A percentile compares a stretch with the other conserved stretches of the same genome.
These are phyloP conservation scores for Astrothelium macrocarpum DNA, from an alignment of 495 filamentous ascomycete species.

Conservation along the genomic window DNA sequence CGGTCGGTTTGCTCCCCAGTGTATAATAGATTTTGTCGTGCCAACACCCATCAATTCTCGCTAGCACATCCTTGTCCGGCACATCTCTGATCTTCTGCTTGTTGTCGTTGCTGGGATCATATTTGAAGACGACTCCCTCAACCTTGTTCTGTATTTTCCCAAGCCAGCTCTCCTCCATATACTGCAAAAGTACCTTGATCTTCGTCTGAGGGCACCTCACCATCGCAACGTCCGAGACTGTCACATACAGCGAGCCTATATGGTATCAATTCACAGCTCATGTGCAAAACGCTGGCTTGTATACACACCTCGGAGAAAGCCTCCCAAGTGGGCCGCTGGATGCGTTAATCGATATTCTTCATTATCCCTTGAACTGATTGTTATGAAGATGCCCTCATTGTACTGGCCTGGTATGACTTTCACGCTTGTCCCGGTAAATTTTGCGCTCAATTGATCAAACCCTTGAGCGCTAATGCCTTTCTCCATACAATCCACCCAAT, in stretches of 20 bases:
- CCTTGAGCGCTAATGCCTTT: slow-evolving; percentile 82
- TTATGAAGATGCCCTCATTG: slow-evolving; percentile 93
- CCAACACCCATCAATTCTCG: slow-evolving; percentile 79
- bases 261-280: background rate
- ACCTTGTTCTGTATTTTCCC: slow-evolving; percentile 84
- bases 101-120: slow-evolving; percentile 70
- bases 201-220: slow-evolving; percentile 78
- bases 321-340: slow-evolving; percentile 84
- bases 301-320: slow-evolving; percentile 60
- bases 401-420: slow-evolving; percentile 84
- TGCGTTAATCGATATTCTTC: slow-evolving; percentile 94
- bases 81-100: slow-evolving; percentile 74
- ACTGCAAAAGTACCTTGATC: slow-evolving; percentile 83
- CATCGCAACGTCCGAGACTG: slow-evolving; percentile 78
- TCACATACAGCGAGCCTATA: slow-evolving; percentile 57
- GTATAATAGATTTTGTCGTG: slow-evolving; percentile 61
- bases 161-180: slow-evolving; percentile 90
- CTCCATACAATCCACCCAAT: slow-evolving; percentile 85
- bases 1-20: slow-evolving; percentile 31
- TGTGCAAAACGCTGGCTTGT: background rate
- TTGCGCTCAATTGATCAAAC: slow-evolving; percentile 91
- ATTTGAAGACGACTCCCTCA: slow-evolving; percentile 82
- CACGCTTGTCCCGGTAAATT: slow-evolving; percentile 93
- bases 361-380: slow-evolving; percentile 63
- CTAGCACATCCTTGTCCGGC: slow-evolving; percentile 68